A percentile compares a stretch with the other conserved stretches of the same genome.
Evolutionary conservation across 2,329 filamentous ascomycete species (phyloP).

Genomic region (Apiospora saccharicola): DNA sequence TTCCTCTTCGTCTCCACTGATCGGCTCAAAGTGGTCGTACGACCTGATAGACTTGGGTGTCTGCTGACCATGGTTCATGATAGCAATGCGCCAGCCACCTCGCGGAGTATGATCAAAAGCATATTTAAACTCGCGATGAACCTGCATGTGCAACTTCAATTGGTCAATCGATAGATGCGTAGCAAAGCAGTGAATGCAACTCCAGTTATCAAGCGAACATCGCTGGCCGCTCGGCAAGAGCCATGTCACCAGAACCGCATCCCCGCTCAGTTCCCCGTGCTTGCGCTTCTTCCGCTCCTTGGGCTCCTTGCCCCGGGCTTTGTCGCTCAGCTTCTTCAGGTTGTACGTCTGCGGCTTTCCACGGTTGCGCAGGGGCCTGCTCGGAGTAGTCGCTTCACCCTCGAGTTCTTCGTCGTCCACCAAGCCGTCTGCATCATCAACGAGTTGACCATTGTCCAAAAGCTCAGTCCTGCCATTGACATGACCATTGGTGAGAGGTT

Average conservation of each 20-base stretch:
- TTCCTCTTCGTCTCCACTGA: slow-evolving; percentile 37
- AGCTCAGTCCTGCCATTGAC: slow-evolving; percentile 41
- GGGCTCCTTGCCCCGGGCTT: slow-evolving; percentile 59
- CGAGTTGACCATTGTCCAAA: slow-evolving; percentile 34
- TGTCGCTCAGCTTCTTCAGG: slow-evolving; percentile 64
- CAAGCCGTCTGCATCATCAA: slow-evolving; percentile 34
- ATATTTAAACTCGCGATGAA: slow-evolving; percentile 54
- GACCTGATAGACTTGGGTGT: slow-evolving; percentile 34
- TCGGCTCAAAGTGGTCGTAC: slow-evolving; percentile 32
- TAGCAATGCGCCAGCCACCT: slow-evolving; percentile 36
- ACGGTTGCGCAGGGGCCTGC: slow-evolving; percentile 57
- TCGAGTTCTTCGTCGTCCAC: slow-evolving; percentile 47
- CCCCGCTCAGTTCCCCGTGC: slow-evolving; percentile 36
- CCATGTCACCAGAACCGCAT: slow-evolving; percentile 51
- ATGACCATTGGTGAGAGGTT: slow-evolving; percentile 43
- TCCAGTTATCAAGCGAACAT: slow-evolving; percentile 55
- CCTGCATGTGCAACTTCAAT: slow-evolving; percentile 57
- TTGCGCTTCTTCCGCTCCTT: slow-evolving; percentile 51
- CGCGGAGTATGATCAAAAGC: slow-evolving; percentile 44
- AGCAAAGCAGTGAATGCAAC: slow-evolving; percentile 59
- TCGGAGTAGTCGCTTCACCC: slow-evolving; percentile 59
- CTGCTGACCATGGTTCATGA: slow-evolving; percentile 38
- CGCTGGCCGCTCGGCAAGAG: slow-evolving; percentile 53
- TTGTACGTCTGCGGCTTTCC: slow-evolving; percentile 63
- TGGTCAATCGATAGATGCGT: slow-evolving; percentile 55